A percentile compares a stretch with the other conserved stretches of the same genome.
Conservation (phyloP, 2,329 filamentous ascomycete species). For the Microdochium trichocladiopsis region DNA sequence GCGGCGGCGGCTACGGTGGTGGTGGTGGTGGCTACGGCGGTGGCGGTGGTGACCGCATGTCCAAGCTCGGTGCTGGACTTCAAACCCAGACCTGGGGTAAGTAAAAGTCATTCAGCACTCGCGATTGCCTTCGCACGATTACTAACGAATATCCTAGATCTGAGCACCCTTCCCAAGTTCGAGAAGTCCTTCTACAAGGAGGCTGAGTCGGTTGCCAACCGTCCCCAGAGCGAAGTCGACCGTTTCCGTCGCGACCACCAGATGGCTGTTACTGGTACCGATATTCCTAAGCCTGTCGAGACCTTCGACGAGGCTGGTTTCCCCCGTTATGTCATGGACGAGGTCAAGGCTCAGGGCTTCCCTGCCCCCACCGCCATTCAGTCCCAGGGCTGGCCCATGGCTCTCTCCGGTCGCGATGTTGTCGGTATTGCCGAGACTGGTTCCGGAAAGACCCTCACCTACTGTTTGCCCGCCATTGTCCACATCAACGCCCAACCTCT, state of each 20-base stretch:
- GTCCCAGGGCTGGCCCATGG: slow-evolving; percentile 98
- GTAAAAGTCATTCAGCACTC: too few species aligned
- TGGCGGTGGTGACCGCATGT: slow-evolving; percentile 89
- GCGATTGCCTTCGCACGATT: too few species aligned
- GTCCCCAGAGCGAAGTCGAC: slow-evolving; percentile 73
- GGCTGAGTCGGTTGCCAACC: slow-evolving; percentile 67
- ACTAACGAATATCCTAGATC: slow-evolving; percentile 46
- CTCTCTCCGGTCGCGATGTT: slow-evolving; percentile 93
- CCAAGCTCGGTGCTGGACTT: slow-evolving; percentile 76
- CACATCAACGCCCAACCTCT: slow-evolving; percentile 99
- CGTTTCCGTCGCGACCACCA: slow-evolving; percentile 80
- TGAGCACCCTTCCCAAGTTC: slow-evolving; percentile 80
- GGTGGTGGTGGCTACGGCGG: slow-evolving; percentile 36
- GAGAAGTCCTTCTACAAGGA: slow-evolving; percentile 99
- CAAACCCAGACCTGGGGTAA: slow-evolving; percentile 86
- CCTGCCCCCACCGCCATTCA: slow-evolving; percentile 91
- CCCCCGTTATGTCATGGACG: slow-evolving; percentile 93
- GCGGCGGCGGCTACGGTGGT: slow-evolving; percentile 29
- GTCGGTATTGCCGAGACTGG: slow-evolving; percentile 99
- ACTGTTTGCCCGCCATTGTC: slow-evolving; percentile 95
- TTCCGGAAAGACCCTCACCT: slow-evolving; percentile 97
- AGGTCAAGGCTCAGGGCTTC: slow-evolving; percentile 98
- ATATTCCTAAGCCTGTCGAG: slow-evolving; percentile 90
- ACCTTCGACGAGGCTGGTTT: slow-evolving; percentile 98
- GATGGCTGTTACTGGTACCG: slow-evolving; percentile 72